Percentiles rank a stretch among this genome's conserved stretches.
Evolutionary conservation across 495 filamentous ascomycete species (phyloP).

Genomic region (Bryoglossum gracile): DNA sequence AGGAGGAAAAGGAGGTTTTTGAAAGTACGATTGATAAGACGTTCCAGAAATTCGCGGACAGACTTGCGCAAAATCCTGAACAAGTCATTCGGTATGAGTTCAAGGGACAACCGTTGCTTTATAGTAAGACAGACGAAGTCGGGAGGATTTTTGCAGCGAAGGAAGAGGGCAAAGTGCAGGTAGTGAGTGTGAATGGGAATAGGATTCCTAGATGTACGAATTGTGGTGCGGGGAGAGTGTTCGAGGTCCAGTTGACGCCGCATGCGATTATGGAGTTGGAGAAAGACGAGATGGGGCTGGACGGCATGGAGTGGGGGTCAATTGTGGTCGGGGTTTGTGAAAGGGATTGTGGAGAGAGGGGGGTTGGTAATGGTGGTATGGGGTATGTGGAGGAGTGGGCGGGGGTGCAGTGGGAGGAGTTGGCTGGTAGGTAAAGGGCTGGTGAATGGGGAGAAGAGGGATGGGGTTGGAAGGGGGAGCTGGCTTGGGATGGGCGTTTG

Average conservation of each 20-base stretch:
- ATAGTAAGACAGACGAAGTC: slow-evolving; percentile 65
- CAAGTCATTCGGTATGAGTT: slow-evolving; percentile 94
- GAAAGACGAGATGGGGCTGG: slow-evolving; percentile 64
- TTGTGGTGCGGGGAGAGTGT: slow-evolving; percentile 70
- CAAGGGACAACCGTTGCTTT: slow-evolving; percentile 70
- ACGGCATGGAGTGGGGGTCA: slow-evolving; percentile 98
- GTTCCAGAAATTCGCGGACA: slow-evolving; percentile 87
- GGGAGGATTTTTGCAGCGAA: slow-evolving; percentile 49
- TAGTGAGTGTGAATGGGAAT: slow-evolving; percentile 18
- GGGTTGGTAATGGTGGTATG: slow-evolving; percentile 39
- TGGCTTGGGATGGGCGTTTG: no score
- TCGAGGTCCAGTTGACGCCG: slow-evolving; percentile 85
- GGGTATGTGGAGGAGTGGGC: slow-evolving; percentile 92
- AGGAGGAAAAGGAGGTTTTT: slow-evolving; percentile 76
- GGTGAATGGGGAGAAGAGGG: no score
- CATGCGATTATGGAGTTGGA: slow-evolving; percentile 88
- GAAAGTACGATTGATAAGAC: slow-evolving; percentile 78
- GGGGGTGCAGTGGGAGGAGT: slow-evolving; percentile 95
- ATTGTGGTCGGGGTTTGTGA: slow-evolving; percentile 84
- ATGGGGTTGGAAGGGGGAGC: no score
- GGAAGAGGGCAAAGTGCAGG: slow-evolving; percentile 17
- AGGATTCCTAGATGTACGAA: slow-evolving; percentile 65
- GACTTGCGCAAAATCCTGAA: slow-evolving; percentile 84
- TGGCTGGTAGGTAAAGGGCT: slow-evolving; percentile 14
- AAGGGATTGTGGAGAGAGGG: slow-evolving; percentile 55